Evolutionary conservation across 805 yeast genomes (phyloP).

Genomic region (Wickerhamia fluorescens): DNA sequence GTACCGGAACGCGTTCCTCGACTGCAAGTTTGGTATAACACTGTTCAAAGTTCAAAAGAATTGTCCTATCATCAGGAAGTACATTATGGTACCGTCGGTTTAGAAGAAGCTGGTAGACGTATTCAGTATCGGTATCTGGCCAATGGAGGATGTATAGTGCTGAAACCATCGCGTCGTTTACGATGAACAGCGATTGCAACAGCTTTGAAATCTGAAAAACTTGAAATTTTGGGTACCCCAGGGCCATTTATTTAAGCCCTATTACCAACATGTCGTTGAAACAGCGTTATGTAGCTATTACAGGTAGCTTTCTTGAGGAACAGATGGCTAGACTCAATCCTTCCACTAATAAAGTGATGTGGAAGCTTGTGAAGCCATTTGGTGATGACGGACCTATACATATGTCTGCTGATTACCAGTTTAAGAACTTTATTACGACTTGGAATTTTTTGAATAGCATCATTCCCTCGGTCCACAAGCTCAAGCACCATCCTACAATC

Average conservation of each 20-base stretch:
- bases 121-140: constrained; percentile 20
- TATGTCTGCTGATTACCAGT: constrained; percentile 33
- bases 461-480: constrained; percentile 47
- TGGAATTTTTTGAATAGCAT: constrained; percentile 61
- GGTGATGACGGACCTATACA: no score
- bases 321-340: constrained; percentile 5
- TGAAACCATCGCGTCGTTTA: constrained; percentile 30
- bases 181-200: no score
- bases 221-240: no score
- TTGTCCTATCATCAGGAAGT: constrained; percentile 16
- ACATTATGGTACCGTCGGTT: constrained; percentile 28
- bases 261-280: no score
- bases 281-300: no score
- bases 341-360: no score
- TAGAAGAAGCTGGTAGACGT: constrained; percentile 25
- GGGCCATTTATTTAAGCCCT: no score
- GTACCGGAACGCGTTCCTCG: constrained; percentile 33
- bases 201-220: no score
- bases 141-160: constrained; percentile 31
- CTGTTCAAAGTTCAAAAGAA: constrained; percentile 20
- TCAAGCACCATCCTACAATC: constrained; percentile 69
- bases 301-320: constrained; percentile 6
- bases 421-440: constrained; percentile 51
- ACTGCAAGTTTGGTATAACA: constrained; percentile 13
- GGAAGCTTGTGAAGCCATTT: no score